A percentile compares a stretch with the other conserved stretches of the same genome.
Conservation (phyloP, 139 green algal species). For the Chlamydomonas eustigma region DNA sequence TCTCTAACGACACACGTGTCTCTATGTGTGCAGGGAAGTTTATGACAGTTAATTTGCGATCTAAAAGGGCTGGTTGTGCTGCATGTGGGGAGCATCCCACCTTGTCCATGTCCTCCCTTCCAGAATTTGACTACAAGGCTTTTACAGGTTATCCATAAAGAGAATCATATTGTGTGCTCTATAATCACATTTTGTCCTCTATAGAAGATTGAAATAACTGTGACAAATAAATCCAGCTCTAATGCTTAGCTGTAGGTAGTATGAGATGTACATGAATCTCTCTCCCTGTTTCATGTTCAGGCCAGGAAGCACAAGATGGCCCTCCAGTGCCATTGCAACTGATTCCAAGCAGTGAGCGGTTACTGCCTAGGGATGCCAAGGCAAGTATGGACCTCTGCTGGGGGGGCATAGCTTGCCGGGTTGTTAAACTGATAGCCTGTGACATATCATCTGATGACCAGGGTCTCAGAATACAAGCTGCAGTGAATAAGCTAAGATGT, state of each 20-base stretch:
- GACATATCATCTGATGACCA: too few relatives aligned
- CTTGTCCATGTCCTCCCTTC: conserved; percentile 39
- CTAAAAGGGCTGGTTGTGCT: conserved; percentile 47
- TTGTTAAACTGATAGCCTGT: too few relatives aligned
- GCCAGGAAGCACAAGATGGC: conserved; percentile 41
- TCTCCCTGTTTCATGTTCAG: conserved; percentile 6
- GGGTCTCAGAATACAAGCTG: too few relatives aligned
- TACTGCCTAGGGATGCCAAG: not conserved
- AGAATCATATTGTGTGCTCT: too few relatives aligned
- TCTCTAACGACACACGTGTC: not conserved
- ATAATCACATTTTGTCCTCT: too few relatives aligned
- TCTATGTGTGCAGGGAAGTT: conserved; percentile 44
- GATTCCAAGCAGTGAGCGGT: conserved; percentile 27
- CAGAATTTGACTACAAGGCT: conserved; percentile 6
- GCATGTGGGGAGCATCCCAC: conserved; percentile 53
- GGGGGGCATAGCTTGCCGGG: too few relatives aligned
- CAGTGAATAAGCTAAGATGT: too few relatives aligned
- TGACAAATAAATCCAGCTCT: too few relatives aligned
- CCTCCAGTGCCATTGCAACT: conserved; percentile 40
- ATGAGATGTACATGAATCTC: too few relatives aligned
- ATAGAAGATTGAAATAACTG: too few relatives aligned
- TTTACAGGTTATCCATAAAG: conserved; percentile 7
- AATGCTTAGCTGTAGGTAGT: too few relatives aligned
- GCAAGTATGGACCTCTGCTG: not conserved
- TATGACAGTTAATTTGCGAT: conserved; percentile 68